Base-by-base conservation (phyloP, 768 basidiomycete genomes). In the Coprinellus micaceus region DNA sequence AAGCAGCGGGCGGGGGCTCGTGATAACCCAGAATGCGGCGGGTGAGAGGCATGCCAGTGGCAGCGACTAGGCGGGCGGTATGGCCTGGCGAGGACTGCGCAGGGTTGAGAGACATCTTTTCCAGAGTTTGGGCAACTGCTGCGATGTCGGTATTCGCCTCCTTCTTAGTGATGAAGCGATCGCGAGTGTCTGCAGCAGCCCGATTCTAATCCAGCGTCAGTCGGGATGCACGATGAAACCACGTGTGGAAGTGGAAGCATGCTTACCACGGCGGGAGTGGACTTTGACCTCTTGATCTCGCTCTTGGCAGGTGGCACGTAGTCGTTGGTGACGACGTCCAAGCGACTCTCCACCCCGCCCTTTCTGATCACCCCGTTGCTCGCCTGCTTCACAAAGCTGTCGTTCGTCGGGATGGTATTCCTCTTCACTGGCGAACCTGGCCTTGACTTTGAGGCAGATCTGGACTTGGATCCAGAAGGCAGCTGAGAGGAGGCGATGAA, bases 1-100 rank as follows among this genome's bases (percentile, higher is more conserved):
- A 86, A 0, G 93, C 83, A 0, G 84, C 67, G 1, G 93, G 89
- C 0, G 94, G 94, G 15, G 84, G 84, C 66, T 94, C 92, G 67
- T 92, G 88, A 70, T 94, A 97, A 4, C 89, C 86, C 6, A 97
- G 81, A 50, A 97, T 88, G 30, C 94, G 88, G 22, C 87, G 83
- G 64, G 88, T 89, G 51, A 89, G 69, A 10, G 86, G 84, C 13
- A 93, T 80, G 21, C 89, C 90, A 0, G 89, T 82, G 1, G 91
- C 90, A 0, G 80, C 84, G 5, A 82, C 86, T 19, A 93, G 80
- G 39, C 91, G 82, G 11, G 88, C 87, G 0, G 89, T 89, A 65
- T 92, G 91, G 0, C 85, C 82, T 1, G 89, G 89, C 0, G 90
- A 91, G 12, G 79, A 74, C 1, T 79, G 74, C 41, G 78, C 74